These are phyloP conservation scores for Dendrocalamus sinicus DNA, from an alignment of 176 grass and related monocot species.

Conservation along the genomic window DNA sequence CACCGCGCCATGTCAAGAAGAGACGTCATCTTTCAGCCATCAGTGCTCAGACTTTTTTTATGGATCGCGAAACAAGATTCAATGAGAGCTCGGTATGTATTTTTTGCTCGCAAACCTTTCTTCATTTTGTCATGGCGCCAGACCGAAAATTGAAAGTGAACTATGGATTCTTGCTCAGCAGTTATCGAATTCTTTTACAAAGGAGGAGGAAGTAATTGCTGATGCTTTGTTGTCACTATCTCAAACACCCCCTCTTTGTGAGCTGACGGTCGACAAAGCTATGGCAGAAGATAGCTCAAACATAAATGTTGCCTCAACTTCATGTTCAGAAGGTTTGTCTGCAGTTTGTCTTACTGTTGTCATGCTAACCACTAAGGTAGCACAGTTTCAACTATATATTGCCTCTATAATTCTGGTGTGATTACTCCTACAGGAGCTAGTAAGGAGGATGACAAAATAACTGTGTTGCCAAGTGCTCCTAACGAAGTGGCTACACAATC, in stretches of 20 bases:
- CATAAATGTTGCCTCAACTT: conserved; percentile 41
- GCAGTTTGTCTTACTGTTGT: not conserved
- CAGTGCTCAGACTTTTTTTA: conserved; percentile 39
- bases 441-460: conserved; percentile 20
- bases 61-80: conserved; percentile 28
- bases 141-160: conserved; percentile 3
- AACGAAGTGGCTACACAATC: not conserved
- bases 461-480: conserved; percentile 8
- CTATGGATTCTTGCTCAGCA: conserved; percentile 38
- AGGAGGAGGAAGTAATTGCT: conserved; percentile 65
- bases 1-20: conserved; percentile 54
- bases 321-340: conserved; percentile 53
- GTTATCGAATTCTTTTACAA: conserved; percentile 41
- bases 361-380: not conserved
- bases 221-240: conserved; percentile 58
- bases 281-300: conserved; percentile 26
- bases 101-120: not conserved
- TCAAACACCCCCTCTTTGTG: conserved; percentile 22
- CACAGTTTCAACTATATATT: not conserved
- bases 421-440: conserved; percentile 31
- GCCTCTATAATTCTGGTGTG: conserved; percentile 26
- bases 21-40: conserved; percentile 51
- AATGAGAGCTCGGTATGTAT: conserved; percentile 29
- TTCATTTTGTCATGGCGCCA: not conserved
- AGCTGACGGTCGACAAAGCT: not conserved